Conservation (phyloP, 306 rosid genomes). For the Potentilla sterilis region DNA sequence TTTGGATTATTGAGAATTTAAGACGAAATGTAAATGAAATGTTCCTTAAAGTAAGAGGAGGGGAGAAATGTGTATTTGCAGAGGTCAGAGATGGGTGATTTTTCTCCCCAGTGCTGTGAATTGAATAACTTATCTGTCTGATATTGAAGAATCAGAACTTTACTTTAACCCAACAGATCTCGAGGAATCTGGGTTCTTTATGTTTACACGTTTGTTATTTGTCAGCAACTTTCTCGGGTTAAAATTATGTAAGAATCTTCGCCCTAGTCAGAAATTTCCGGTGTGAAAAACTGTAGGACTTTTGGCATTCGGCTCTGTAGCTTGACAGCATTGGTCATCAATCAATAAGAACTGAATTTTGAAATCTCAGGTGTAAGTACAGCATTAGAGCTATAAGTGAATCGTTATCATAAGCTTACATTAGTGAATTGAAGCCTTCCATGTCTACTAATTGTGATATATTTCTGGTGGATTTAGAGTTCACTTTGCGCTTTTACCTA, state of each 20-base stretch:
- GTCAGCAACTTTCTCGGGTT: neutral
- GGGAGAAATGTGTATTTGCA: neutral
- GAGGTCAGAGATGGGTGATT: neutral
- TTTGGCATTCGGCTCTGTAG: neutral
- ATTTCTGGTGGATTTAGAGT: neutral
- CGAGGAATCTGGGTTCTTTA: neutral
- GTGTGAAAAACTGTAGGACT: neutral
- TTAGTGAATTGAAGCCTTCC: neutral
- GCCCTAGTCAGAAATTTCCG: neutral
- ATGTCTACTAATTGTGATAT: neutral
- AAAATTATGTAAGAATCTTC: neutral
- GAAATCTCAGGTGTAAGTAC: neutral
- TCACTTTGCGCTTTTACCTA: neutral
- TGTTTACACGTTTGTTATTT: neutral
- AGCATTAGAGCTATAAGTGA: neutral
- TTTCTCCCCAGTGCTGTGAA: neutral
- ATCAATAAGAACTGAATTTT: neutral
- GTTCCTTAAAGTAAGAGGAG: neutral
- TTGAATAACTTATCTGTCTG: neutral
- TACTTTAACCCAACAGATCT: neutral
- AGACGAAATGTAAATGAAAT: neutral
- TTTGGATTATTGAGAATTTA: conserved; percentile 4
- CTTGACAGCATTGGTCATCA: neutral
- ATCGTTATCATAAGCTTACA: neutral
- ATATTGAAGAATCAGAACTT: conserved; percentile 2